Percentiles rank a stretch among this genome's conserved stretches.
These are phyloP conservation scores for Anisogramma anomala DNA, from an alignment of 2,329 filamentous ascomycete species.

Conservation along the genomic window DNA sequence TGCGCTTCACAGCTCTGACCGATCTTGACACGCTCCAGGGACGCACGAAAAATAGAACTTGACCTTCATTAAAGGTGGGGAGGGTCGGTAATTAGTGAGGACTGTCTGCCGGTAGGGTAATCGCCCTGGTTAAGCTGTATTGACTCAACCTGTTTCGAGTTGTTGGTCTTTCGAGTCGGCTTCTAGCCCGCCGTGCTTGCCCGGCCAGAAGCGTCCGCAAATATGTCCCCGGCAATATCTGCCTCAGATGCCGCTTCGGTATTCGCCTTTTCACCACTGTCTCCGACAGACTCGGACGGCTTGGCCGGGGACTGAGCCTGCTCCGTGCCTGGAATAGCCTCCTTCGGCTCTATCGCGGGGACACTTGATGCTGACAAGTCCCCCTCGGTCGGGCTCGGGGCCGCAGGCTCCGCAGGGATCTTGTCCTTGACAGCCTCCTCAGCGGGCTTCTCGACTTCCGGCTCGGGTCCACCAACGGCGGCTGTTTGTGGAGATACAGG, in stretches of 20 bases:
- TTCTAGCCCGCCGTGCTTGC: no score
- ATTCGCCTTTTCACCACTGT: background rate
- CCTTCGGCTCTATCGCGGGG: conserved; percentile 7
- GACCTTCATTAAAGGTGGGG: no score
- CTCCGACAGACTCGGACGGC: background rate
- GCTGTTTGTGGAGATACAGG: conserved; percentile 19
- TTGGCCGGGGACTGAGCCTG: conserved; percentile 13
- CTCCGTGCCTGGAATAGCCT: conserved; percentile 7
- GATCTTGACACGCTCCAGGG: no score
- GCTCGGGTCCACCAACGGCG: conserved; percentile 14
- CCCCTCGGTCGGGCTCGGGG: background rate
- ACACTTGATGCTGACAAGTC: background rate
- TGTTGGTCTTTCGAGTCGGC: no score
- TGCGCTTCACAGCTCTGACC: no score
- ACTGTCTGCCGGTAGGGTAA: no score
- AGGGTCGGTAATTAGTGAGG: no score
- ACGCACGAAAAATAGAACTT: no score
- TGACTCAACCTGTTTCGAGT: no score
- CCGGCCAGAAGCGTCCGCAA: no score
- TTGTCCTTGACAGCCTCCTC: conserved; percentile 14
- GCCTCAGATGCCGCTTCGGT: background rate
- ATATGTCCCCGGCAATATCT: no score
- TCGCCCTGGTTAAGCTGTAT: no score
- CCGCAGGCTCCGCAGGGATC: background rate
- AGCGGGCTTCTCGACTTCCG: conserved; percentile 12